phyloP scores from a whole-genome alignment of 805 yeast genomes.

The Blastobotrys peoriensis region DNA sequence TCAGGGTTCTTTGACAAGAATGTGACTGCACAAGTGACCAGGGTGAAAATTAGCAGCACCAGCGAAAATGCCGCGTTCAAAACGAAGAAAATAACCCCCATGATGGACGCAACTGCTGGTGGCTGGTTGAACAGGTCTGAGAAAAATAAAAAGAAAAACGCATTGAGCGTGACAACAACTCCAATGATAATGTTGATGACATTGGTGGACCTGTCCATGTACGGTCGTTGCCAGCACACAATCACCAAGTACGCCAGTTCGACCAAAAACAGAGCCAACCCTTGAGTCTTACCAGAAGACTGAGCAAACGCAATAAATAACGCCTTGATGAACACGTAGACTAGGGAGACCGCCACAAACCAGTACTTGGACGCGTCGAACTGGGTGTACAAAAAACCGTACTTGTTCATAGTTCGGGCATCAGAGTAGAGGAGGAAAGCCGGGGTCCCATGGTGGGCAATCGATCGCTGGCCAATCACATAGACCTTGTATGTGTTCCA shows the following conservation, averaged over 20 bases:
- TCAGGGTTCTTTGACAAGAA: slow-evolving; percentile 80
- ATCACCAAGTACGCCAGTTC: slow-evolving; percentile 66
- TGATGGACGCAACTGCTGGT: slow-evolving; percentile 68
- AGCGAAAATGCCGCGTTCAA: slow-evolving; percentile 85
- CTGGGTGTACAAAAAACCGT: slow-evolving; percentile 88
- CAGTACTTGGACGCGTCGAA: slow-evolving; percentile 74
- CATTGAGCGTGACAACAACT: slow-evolving; percentile 67
- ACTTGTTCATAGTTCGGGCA: slow-evolving; percentile 60
- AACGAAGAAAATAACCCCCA: slow-evolving; percentile 89
- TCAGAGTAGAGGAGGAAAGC: slow-evolving; percentile 86
- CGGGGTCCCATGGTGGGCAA: slow-evolving; percentile 61
- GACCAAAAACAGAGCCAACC: slow-evolving; percentile 64
- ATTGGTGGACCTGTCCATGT: slow-evolving; percentile 77
- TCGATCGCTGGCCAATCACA: slow-evolving; percentile 57
- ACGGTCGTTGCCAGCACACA: slow-evolving; percentile 64
- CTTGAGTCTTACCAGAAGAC: slow-evolving; percentile 74
- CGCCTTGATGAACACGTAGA: slow-evolving; percentile 59
- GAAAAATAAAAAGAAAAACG: slow-evolving; percentile 80
- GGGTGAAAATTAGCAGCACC: slow-evolving; percentile 61
- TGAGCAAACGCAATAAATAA: slow-evolving; percentile 76
- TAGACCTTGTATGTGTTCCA: slow-evolving; percentile 64
- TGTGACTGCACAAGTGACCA: slow-evolving; percentile 58
- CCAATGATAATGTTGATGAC: slow-evolving; percentile 65
- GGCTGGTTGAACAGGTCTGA: slow-evolving; percentile 80
- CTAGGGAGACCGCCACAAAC: slow-evolving; percentile 66